phyloP scores from a whole-genome alignment of 345 rosid genomes.

The Microthlaspi erraticum region DNA sequence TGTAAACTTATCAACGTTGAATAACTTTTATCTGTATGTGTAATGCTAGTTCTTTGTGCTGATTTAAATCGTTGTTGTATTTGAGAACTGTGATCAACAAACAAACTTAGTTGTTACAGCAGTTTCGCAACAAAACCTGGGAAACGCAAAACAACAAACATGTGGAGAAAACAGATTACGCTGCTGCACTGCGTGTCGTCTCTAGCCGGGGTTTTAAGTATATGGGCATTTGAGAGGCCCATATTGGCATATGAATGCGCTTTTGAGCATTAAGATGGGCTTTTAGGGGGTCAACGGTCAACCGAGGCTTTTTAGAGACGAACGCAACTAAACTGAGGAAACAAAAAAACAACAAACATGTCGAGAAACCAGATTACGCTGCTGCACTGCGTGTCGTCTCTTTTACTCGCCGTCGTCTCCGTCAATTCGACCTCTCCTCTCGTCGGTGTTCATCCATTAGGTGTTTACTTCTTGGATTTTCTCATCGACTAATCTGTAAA shows the following conservation, averaged over 20 bases:
- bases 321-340: slow-evolving; percentile 14
- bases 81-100: too few species aligned
- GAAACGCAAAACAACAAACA: slow-evolving; percentile 35
- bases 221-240: too few species aligned
- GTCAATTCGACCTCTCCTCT: slow-evolving; percentile 43
- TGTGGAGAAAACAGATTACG: slow-evolving; percentile 16
- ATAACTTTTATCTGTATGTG: too few species aligned
- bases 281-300: slow-evolving; percentile 18
- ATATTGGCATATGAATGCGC: too few species aligned
- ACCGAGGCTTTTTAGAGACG: slow-evolving; percentile 1
- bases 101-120: too few species aligned
- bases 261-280: too few species aligned
- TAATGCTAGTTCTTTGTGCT: too few species aligned
- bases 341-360: slow-evolving; percentile 38
- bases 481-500: not conserved
- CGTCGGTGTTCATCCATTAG: slow-evolving; percentile 77
- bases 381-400: slow-evolving; percentile 34
- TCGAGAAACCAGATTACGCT: slow-evolving; percentile 8
- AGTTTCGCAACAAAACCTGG: not conserved
- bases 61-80: too few species aligned
- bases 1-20: too few species aligned
- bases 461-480: slow-evolving; percentile 41
- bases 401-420: slow-evolving; percentile 36
- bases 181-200: slow-evolving; percentile 34
- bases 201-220: not conserved